Conservation (phyloP, 2,329 filamentous ascomycete genomes). For the Fusarium marasasianum region DNA sequence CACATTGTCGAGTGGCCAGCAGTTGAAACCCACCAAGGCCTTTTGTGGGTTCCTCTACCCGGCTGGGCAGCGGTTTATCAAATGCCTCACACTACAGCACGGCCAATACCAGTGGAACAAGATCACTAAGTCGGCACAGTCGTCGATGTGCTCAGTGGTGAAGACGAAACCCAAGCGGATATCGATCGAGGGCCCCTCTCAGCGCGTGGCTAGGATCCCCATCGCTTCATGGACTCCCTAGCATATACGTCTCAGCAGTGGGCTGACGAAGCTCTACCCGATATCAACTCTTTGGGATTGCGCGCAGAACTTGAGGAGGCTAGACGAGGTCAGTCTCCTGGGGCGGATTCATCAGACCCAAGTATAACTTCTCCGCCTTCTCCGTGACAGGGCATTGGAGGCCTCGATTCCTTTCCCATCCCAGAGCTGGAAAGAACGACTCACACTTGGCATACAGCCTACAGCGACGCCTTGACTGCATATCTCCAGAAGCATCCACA, state of each 20-base stretch:
- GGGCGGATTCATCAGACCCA: neutral
- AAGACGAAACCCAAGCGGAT: neutral
- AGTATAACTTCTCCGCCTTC: neutral
- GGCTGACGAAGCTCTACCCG: neutral
- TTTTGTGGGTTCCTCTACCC: neutral
- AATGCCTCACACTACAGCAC: neutral
- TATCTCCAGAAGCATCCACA: neutral
- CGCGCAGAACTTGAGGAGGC: neutral
- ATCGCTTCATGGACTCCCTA: neutral
- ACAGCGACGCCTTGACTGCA: neutral
- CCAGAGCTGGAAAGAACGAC: neutral
- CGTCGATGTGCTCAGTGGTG: neutral
- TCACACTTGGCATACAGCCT: neutral
- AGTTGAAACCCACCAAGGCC: neutral
- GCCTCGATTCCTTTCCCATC: neutral
- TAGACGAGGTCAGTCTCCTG: neutral
- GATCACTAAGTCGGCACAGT: neutral
- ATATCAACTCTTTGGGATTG: neutral
- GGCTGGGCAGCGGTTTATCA: neutral
- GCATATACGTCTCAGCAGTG: neutral
- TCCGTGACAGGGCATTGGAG: neutral
- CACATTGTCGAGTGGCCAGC: neutral
- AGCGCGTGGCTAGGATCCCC: neutral
- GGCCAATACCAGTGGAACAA: neutral
- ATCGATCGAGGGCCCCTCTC: neutral